These are phyloP conservation scores for Alternaria dauci DNA, from an alignment of 2,329 filamentous ascomycete species.

Conservation along the genomic window DNA sequence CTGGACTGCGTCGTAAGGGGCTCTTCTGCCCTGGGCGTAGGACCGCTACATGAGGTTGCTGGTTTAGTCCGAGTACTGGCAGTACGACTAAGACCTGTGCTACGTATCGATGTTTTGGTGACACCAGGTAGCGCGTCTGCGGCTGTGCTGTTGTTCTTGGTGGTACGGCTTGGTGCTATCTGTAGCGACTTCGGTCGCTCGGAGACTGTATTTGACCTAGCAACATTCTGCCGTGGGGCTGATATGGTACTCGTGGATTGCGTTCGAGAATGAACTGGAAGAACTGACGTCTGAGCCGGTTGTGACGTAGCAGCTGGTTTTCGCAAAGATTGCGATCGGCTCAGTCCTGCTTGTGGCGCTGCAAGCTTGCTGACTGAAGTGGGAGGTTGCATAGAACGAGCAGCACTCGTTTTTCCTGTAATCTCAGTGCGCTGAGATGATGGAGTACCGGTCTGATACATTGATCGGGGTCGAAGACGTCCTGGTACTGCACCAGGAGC, in stretches of 20 bases:
- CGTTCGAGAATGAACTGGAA: slow-evolving; percentile 34
- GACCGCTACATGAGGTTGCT: slow-evolving; percentile 19
- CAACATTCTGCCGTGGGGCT: slow-evolving; percentile 21
- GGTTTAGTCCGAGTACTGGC: slow-evolving; percentile 33
- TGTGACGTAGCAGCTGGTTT: slow-evolving; percentile 34
- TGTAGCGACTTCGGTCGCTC: slow-evolving; percentile 41
- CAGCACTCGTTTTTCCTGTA: slow-evolving; percentile 14
- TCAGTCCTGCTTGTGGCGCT: slow-evolving; percentile 29
- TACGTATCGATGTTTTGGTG: slow-evolving; percentile 31
- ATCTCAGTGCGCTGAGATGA: slow-evolving; percentile 14
- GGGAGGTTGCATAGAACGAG: slow-evolving; percentile 30
- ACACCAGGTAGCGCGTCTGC: slow-evolving; percentile 18
- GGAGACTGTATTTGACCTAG: slow-evolving; percentile 19
- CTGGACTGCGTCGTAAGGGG: slow-evolving; percentile 17
- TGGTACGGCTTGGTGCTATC: slow-evolving; percentile 17
- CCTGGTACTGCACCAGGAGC: slow-evolving; percentile 9
- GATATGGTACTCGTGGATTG: slow-evolving; percentile 36
- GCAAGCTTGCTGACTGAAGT: slow-evolving; percentile 29
- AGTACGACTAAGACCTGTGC: slow-evolving; percentile 38
- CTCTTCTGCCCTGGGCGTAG: slow-evolving; percentile 24
- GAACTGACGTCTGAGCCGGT: slow-evolving; percentile 17
- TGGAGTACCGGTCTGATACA: slow-evolving; percentile 37
- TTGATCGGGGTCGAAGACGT: slow-evolving; percentile 42
- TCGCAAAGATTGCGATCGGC: slow-evolving; percentile 43
- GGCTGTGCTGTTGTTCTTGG: slow-evolving; percentile 16